Conservation (phyloP, 2,329 filamentous ascomycete species). For the Orbilia quercus region DNA sequence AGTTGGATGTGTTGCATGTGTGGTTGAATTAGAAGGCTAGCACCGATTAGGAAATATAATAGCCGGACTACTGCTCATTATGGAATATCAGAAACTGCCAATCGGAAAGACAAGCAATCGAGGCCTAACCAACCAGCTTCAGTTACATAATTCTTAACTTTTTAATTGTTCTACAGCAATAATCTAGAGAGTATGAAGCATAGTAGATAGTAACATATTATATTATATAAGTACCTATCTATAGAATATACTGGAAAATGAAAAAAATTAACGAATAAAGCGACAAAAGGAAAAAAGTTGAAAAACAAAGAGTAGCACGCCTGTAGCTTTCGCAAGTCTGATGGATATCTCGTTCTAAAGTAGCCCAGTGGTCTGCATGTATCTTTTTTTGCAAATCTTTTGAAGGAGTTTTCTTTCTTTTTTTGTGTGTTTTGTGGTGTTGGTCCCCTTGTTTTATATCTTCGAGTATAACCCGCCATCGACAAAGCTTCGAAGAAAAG, state of each 20-base stretch:
- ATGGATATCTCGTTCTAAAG: slow-evolving; percentile 54
- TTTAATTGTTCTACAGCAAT: too few species aligned
- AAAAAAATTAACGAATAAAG: slow-evolving; percentile 7
- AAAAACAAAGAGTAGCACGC: slow-evolving; percentile 12
- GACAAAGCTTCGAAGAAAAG: too few species aligned
- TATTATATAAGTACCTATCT: background rate
- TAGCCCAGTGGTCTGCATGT: slow-evolving; percentile 12
- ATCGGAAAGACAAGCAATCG: background rate
- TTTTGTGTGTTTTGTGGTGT: background rate
- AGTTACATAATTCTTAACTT: too few species aligned
- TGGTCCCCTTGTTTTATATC: too few species aligned
- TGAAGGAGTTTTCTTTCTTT: background rate
- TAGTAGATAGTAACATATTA: too few species aligned
- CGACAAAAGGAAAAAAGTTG: background rate
- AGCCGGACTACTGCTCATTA: background rate
- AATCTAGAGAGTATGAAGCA: too few species aligned
- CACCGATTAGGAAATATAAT: background rate
- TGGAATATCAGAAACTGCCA: background rate
- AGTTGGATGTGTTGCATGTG: background rate
- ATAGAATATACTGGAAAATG: background rate
- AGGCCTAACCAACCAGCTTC: too few species aligned
- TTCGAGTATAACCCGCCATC: too few species aligned
- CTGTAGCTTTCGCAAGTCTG: slow-evolving; percentile 54
- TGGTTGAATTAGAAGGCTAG: background rate
- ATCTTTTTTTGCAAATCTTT: slow-evolving; percentile 14